phyloP scores from a whole-genome alignment of 2,329 filamentous ascomycete genomes.

The Aspergillus ustus region DNA sequence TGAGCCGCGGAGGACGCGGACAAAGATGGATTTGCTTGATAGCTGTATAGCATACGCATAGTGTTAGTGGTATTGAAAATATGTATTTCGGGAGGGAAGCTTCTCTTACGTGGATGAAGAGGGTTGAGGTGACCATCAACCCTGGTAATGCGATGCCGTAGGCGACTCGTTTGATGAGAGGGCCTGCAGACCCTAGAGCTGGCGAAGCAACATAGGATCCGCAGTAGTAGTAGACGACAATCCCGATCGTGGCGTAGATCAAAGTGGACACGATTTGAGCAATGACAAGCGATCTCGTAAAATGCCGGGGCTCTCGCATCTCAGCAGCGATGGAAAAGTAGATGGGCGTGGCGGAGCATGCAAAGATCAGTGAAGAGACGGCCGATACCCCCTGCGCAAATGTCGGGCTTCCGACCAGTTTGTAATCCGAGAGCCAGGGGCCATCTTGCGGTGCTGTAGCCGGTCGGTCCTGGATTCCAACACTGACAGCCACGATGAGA shows the following conservation, averaged over 20 bases:
- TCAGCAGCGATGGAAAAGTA: conserved; percentile 47
- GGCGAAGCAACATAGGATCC: conserved; percentile 54
- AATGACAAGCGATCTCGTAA: conserved; percentile 37
- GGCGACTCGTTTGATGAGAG: conserved; percentile 48
- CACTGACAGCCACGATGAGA: conserved; percentile 28
- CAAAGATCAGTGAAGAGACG: conserved; percentile 34
- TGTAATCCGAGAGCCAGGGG: conserved; percentile 34
- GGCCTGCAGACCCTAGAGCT: conserved; percentile 52
- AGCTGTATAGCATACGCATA: conserved; percentile 18
- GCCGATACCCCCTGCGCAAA: conserved; percentile 36
- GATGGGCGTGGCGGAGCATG: conserved; percentile 33
- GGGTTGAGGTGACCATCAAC: conserved; percentile 33
- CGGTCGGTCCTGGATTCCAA: conserved; percentile 41
- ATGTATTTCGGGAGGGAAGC: not conserved
- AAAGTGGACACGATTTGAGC: conserved; percentile 40
- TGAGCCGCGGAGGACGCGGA: conserved; percentile 29
- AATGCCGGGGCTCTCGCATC: conserved; percentile 43
- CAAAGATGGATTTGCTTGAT: conserved; percentile 28
- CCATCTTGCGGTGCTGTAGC: conserved; percentile 36
- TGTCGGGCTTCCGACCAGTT: conserved; percentile 26
- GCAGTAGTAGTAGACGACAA: conserved; percentile 53
- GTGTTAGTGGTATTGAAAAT: no score
- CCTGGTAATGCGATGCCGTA: conserved; percentile 47
- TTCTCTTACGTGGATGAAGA: conserved; percentile 27
- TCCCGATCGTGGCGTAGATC: conserved; percentile 43